Evolutionary conservation across 192 early-diverging fungal species (phyloP).

Genomic region (Backusella parvicylindrica): DNA sequence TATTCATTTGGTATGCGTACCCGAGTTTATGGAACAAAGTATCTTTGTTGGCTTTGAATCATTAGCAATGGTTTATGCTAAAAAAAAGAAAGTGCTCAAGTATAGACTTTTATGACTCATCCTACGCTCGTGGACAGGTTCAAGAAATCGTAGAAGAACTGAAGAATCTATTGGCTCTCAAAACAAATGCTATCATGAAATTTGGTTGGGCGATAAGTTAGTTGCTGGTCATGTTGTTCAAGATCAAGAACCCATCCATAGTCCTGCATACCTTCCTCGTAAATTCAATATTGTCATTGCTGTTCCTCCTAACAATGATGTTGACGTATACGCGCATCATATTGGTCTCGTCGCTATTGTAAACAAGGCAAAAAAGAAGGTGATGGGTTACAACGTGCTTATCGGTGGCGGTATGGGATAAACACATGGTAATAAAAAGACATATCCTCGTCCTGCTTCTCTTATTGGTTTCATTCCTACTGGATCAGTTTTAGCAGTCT

Average conservation of each 20-base stretch:
- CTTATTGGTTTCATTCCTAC: conserved; percentile 75
- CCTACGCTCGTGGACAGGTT: conserved; percentile 47
- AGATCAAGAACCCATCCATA: conserved; percentile 89
- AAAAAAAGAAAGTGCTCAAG: conserved; percentile 43
- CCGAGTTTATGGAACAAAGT: too few species aligned
- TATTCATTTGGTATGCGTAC: conserved; percentile 34
- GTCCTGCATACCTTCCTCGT: conserved; percentile 85
- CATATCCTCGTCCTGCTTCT: conserved; percentile 79
- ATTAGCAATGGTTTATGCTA: too few species aligned
- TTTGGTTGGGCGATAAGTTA: conserved; percentile 89
- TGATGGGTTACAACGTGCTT: conserved; percentile 89
- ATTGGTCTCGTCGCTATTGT: conserved; percentile 89
- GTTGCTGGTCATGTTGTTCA: conserved; percentile 74
- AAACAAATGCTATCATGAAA: conserved; percentile 94
- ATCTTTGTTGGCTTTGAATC: too few species aligned
- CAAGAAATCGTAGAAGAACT: conserved; percentile 64
- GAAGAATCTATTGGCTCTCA: conserved; percentile 75
- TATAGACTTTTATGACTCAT: neutral
- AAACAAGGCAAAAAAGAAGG: conserved; percentile 53
- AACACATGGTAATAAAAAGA: conserved; percentile 96
- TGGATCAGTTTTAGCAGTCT: conserved; percentile 71
- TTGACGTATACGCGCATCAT: conserved; percentile 93
- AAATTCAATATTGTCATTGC: conserved; percentile 94
- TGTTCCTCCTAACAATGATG: conserved; percentile 92
- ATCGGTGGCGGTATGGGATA: conserved; percentile 97